Base-by-base conservation (phyloP, 2,329 filamentous ascomycete genomes). In the Monosporascus sp. region DNA sequence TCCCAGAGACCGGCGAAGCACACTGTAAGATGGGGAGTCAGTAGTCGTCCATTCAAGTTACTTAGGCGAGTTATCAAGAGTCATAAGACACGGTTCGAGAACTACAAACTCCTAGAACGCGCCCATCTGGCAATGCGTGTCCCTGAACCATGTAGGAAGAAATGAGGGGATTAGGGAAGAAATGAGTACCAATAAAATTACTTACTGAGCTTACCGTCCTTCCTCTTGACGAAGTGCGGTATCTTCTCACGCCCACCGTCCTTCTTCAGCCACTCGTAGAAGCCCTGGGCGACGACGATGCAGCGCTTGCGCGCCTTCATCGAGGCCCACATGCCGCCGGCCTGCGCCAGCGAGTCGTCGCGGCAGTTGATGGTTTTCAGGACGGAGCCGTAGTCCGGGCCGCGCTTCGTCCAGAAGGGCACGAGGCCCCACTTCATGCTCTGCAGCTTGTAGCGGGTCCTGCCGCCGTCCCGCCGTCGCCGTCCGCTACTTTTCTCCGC, bases 351-450 rank as follows among this genome's bases (percentile, higher is more conserved):
- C 1, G 90, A 94, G 70, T 97, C 93, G 65, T 93, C 89, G 3
- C 93, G 85, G 68, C 93, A 97, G 71, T 99, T 97, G 70, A 97
- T 97, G 0, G 91, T 96, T 65, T 88, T 90, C 77, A 96, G 79
- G 69, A 90, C 78, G 1, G 84, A 84, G 25, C 81, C 78, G 63
- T 94, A 93, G 64, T 90, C 84, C 0, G 90, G 89, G 50, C 85
- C 85, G 14, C 87, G 80, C 72, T 93, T 96, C 3, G 89, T 95
- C 93, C 93, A 97, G 70, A 87, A 96, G 0, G 94, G 93, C 15
- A 97, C 78, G 6, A 99, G 79, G 0, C 93, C 94, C 94, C 94
- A 99, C 79, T 90, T 93, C 89, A 97, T 97, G 2, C 85, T 79
- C 68, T 97, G 91, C 8, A 99, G 75, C 69, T 89, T 93, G 74